These are phyloP conservation scores for Morella rubra DNA, from an alignment of 306 rosid species.

Conservation along the genomic window DNA sequence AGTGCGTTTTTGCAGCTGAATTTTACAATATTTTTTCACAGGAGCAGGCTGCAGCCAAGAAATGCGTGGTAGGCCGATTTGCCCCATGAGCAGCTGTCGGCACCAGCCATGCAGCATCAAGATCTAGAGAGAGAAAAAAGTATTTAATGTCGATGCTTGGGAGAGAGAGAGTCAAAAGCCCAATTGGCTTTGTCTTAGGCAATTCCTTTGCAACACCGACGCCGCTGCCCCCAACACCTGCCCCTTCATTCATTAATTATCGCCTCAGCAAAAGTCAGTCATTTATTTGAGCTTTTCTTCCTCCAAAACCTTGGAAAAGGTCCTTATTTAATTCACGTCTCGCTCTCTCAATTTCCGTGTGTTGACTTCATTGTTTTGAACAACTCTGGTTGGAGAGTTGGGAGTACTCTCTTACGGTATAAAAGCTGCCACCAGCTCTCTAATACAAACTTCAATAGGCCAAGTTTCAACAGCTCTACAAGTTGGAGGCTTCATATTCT, in stretches of 20 bases:
- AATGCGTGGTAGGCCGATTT: slow-evolving; percentile 55
- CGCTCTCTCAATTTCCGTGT: slow-evolving; percentile 56
- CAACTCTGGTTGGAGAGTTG: slow-evolving; percentile 27
- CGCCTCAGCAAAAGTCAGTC: neutral
- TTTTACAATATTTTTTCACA: slow-evolving; percentile 19
- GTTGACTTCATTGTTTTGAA: slow-evolving; percentile 56
- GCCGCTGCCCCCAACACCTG: slow-evolving; percentile 22
- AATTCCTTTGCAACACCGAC: slow-evolving; percentile 38
- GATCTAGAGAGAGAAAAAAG: slow-evolving; percentile 24
- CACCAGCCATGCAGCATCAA: slow-evolving; percentile 34
- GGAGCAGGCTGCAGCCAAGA: slow-evolving; percentile 30
- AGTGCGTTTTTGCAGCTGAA: neutral
- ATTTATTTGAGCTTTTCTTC: slow-evolving; percentile 7
- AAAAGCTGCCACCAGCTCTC: slow-evolving; percentile 10
- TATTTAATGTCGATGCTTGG: neutral
- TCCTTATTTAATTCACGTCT: slow-evolving; percentile 13
- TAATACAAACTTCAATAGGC: slow-evolving; percentile 21
- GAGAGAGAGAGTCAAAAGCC: slow-evolving; percentile 40
- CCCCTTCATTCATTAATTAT: neutral
- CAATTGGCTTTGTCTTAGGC: slow-evolving; percentile 26
- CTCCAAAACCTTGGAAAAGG: slow-evolving; percentile 42
- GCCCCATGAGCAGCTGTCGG: slow-evolving; percentile 45
- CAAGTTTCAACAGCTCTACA: slow-evolving; percentile 12
- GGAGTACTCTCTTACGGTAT: slow-evolving; percentile 1
- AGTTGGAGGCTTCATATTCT: slow-evolving; percentile 12